Base-by-base conservation (phyloP, 169 alveolate species). In the Plasmodium fragile region DNA sequence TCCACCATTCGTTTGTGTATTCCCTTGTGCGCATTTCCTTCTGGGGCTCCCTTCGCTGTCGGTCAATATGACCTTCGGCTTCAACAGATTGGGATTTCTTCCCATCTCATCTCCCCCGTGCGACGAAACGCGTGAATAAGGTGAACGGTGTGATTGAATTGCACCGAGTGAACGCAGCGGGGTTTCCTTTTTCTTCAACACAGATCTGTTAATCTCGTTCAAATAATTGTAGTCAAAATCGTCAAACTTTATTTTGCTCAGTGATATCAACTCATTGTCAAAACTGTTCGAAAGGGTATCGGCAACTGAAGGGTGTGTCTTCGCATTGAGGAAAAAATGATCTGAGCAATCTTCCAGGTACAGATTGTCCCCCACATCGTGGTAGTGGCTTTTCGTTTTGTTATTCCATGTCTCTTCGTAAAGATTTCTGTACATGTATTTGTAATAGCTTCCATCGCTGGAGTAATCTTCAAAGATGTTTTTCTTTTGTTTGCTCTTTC, bases 381-480 rank as follows among this genome's bases (percentile, higher is more conserved):
- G 72, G 81, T 49, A 89, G 25, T 89, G 77, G 71, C 82, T 89
- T 34, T 59, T 80, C 81, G 13, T 22, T 78, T 80, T 77, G 18
- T 77, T 89, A 36, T 89, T 89, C 41, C 90, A 89, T 78, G 81
- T 80, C 45, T 89, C 94, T 59, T 89, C 94, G 16, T 89, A 89
- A 18, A 89, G 81, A 89, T 89, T 79, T 34, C 90, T 36, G 75
- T 89, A 89, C 82, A 89, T 65, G 82, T 89, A 69, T 89, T 80
- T 77, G 34, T 89, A 89, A 79, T 89, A 89, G 49, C 94, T 89
- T 13, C 94, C 94, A 80, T 89, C 94, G 72, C 94, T 89, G 43
- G 94, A 89, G 72, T 78, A 89, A 22, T 89, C 90, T 28, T 89
- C 94, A 78, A 55, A 89, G 81, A 18, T 34, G 11, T 89, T 89